phyloP scores from a whole-genome alignment of 768 basidiomycete genomes.

The Sporobolomyces roseus region DNA sequence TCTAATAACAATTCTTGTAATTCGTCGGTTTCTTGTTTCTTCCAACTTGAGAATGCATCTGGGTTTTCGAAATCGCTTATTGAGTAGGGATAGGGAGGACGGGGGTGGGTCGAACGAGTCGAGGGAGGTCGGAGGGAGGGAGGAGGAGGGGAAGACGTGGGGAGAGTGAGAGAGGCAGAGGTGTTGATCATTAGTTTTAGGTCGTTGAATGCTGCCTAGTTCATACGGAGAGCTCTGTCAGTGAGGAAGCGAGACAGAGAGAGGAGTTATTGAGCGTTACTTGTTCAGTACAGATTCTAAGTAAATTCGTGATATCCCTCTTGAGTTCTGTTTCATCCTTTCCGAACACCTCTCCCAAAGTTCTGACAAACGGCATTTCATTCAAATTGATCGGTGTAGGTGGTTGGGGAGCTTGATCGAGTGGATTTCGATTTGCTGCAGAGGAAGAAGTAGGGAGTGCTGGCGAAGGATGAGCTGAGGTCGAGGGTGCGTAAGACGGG shows the following conservation, averaged over 20 bases:
- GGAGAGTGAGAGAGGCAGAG: constrained; percentile 63
- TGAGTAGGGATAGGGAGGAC: constrained; percentile 69
- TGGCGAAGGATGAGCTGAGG: background rate
- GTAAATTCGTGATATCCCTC: constrained; percentile 66
- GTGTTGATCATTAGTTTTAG: constrained; percentile 81
- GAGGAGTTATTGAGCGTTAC: too few relatives aligned
- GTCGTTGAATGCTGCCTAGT: constrained; percentile 40
- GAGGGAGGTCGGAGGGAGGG: constrained; percentile 70
- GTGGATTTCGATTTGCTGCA: constrained; percentile 42
- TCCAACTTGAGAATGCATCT: constrained; percentile 79
- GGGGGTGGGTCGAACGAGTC: constrained; percentile 68
- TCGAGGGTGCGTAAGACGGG: constrained; percentile 23
- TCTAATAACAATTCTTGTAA: constrained; percentile 82
- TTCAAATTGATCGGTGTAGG: constrained; percentile 54
- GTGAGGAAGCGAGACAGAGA: background rate
- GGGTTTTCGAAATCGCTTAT: constrained; percentile 81
- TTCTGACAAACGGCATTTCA: constrained; percentile 73
- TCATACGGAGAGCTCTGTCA: background rate
- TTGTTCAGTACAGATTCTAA: constrained; percentile 69
- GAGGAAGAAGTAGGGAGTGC: constrained; percentile 58
- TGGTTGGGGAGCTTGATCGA: constrained; percentile 59
- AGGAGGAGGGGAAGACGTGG: background rate
- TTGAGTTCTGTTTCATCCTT: constrained; percentile 65
- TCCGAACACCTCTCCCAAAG: constrained; percentile 70
- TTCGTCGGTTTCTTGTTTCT: constrained; percentile 70